Evolutionary conservation across 2,329 filamentous ascomycete species (phyloP).

Genomic region (Microcyclospora tardicrescens): DNA sequence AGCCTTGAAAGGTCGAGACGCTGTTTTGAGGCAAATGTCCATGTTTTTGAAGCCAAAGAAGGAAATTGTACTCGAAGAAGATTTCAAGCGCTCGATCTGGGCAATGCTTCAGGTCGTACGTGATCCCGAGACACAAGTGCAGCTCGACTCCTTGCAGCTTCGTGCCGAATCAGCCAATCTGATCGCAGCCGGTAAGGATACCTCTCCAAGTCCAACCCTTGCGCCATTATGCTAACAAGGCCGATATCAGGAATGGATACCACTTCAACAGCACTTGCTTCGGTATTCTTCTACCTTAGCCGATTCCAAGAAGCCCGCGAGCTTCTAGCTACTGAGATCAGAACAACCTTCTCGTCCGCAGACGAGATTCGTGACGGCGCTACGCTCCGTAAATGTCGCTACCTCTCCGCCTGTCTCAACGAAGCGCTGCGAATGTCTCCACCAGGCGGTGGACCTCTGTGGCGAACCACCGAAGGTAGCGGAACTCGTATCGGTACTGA

Average conservation of each 20-base stretch:
- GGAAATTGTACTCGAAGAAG: too few species aligned
- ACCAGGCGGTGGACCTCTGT: constrained; percentile 25
- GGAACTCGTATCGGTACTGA: constrained; percentile 23
- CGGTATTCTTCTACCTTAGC: constrained; percentile 25
- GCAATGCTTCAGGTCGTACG: too few species aligned
- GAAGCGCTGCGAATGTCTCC: constrained; percentile 36
- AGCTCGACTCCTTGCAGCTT: too few species aligned
- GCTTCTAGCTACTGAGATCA: constrained; percentile 18
- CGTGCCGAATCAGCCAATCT: too few species aligned
- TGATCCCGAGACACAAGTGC: too few species aligned
- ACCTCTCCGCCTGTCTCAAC: constrained; percentile 35
- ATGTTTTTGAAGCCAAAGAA: too few species aligned
- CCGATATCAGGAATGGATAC: constrained; percentile 25
- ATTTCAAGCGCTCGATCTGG: too few species aligned
- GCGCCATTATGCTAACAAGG: too few species aligned
- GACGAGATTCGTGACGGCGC: constrained; percentile 33
- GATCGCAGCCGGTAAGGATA: too few species aligned
- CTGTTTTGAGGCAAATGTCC: too few species aligned
- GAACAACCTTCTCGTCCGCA: constrained; percentile 35
- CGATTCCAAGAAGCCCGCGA: constrained; percentile 18
- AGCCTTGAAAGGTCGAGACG: too few species aligned
- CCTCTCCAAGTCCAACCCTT: too few species aligned
- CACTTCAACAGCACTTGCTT: constrained; percentile 21
- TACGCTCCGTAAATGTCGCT: constrained; percentile 25
- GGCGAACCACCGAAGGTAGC: constrained; percentile 21